Percentiles rank a stretch among this genome's conserved stretches.
Evolutionary conservation across 495 filamentous ascomycete genomes (phyloP).

Genomic region (Aeminium ludgeri): DNA sequence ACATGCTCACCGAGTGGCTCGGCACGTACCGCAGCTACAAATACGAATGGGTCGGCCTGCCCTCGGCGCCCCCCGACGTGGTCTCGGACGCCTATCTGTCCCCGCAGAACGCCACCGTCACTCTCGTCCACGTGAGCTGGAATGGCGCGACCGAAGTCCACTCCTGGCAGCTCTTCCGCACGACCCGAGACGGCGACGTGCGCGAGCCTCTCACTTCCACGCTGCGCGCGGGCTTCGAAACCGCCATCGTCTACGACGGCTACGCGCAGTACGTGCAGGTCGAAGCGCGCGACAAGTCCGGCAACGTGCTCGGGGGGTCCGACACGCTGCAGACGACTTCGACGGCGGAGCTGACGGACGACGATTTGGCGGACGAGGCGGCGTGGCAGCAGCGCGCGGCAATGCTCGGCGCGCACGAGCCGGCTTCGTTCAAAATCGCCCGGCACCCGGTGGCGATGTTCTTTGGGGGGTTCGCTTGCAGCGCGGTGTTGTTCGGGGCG

Average conservation of each 20-base stretch:
- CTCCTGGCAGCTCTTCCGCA: conserved; percentile 2
- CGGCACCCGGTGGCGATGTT: no score
- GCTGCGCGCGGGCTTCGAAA: conserved; percentile 2
- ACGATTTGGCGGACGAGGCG: no score
- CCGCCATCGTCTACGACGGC: not conserved
- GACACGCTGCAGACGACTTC: not conserved
- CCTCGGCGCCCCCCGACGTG: conserved; percentile 3
- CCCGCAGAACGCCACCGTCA: not conserved
- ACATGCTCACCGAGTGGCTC: not conserved
- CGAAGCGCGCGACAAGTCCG: not conserved
- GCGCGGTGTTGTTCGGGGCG: no score
- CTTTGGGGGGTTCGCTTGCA: no score
- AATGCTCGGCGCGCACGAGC: no score
- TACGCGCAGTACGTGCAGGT: conserved; percentile 1
- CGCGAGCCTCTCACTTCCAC: no score
- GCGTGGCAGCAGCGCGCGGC: no score
- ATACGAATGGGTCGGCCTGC: conserved; percentile 3
- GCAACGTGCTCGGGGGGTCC: not conserved
- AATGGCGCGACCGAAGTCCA: conserved; percentile 15
- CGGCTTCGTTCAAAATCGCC: no score
- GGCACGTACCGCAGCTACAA: conserved; percentile 9
- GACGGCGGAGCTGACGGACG: no score
- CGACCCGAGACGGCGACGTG: not conserved
- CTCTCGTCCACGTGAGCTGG: conserved; percentile 11
- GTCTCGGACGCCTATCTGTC: not conserved